Base-by-base conservation (phyloP, 805 yeast genomes). In the Saturnispora ahearnii region DNA sequence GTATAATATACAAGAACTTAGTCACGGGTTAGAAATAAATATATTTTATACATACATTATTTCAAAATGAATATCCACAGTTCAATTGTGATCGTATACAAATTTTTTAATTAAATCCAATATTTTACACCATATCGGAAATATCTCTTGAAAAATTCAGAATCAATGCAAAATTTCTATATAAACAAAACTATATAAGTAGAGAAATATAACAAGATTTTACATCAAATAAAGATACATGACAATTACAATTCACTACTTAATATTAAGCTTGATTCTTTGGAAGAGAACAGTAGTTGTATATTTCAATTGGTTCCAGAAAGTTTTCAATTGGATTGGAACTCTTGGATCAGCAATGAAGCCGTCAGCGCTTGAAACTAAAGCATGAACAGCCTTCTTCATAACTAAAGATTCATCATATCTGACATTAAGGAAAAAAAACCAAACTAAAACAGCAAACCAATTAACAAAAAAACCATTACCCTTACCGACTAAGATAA, bases 331-430 rank as follows among this genome's bases (percentile, higher is more conserved):
- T 8, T 59, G 58, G 11, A 74, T 71, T 12, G 84, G 84, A 22
- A 77, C 66, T 29, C 68, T 60, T 44, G 83, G 78, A 57, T 70
- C 72, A 52, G 76, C 73, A 24, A 78, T 65, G 10, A 79, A 50
- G 24, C 82, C 79, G 62, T 83, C 53, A 4, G 49, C 21, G 4
- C 30, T 28, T 5, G 52, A 41, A 12, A 50, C 40, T 5, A 54
- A 26, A 6, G 29, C 34, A 41, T 50, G 46, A 10, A 54, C 48
- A 4, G 51, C 55, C n/a, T 44, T 58, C 67, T 87, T 82, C 50
- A 88, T 83, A 69, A 80, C 81, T 30, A 78, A 71, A 3, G 93
- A 84, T 57, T 79, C 81, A 62, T 87, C 95, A 62, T 73, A 86
- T 66, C 96, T 79, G 51, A 84, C 65, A 66, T 86, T 86, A 66